These are phyloP conservation scores for Penicillium fimorum DNA, from an alignment of 495 filamentous ascomycete species.

Conservation along the genomic window DNA sequence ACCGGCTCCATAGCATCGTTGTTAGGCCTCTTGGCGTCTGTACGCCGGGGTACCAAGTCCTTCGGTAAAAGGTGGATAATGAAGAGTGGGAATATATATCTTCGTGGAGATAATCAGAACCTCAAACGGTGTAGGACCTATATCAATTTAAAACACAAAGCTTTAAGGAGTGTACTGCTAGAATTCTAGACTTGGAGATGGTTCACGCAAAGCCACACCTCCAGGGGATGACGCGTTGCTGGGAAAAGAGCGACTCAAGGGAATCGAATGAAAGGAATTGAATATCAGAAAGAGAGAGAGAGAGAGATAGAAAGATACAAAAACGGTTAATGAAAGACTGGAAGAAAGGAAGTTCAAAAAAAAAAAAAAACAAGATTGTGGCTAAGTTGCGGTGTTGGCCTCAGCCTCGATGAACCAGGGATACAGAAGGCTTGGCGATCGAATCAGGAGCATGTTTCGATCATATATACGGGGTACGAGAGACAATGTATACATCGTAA, in stretches of 20 bases:
- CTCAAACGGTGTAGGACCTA: neutral
- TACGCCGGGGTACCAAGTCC: slow-evolving; percentile 1
- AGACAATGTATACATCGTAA: neutral
- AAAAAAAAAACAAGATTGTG: slow-evolving; percentile 17
- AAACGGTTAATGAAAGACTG: slow-evolving; percentile 19
- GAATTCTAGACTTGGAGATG: slow-evolving; percentile 3
- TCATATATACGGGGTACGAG: neutral
- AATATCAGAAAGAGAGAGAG: slow-evolving; percentile 5
- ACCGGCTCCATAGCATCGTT: slow-evolving; percentile 26
- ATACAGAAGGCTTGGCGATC: slow-evolving; percentile 21
- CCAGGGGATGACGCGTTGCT: slow-evolving; percentile 14
- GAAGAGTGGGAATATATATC: neutral
- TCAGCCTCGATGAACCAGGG: slow-evolving; percentile 13
- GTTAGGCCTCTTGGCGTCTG: slow-evolving; percentile 7
- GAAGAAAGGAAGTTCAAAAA: slow-evolving; percentile 6
- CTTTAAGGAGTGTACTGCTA: slow-evolving; percentile 7
- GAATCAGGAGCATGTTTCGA: slow-evolving; percentile 1
- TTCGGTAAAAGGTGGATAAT: neutral
- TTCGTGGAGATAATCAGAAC: neutral
- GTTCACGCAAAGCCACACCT: slow-evolving; percentile 20
- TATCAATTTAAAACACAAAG: slow-evolving; percentile 6
- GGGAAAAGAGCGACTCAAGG: slow-evolving; percentile 10
- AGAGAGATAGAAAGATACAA: slow-evolving; percentile 7
- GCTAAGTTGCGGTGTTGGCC: slow-evolving; percentile 24
- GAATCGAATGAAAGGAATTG: neutral